Conservation (phyloP, 257 asterid genomes). For the Nicotiana obtusifolia region DNA sequence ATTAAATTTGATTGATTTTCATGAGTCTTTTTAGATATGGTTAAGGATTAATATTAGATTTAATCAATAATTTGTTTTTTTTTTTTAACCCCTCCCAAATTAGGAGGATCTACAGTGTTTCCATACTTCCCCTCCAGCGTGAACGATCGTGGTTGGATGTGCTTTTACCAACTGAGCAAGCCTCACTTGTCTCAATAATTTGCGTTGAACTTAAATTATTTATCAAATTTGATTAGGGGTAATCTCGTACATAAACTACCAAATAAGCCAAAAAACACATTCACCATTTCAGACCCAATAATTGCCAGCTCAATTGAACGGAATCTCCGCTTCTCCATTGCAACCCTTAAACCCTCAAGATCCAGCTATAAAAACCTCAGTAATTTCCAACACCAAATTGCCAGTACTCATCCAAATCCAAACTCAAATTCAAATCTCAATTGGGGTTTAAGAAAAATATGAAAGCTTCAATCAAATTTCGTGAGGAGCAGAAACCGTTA, state of each 20-base stretch:
- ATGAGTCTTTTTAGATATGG: too few relatives aligned
- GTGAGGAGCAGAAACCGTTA: conserved; percentile 81
- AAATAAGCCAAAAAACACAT: not conserved
- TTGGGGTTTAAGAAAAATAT: conserved; percentile 19
- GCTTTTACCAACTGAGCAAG: too few relatives aligned
- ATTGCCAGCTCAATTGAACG: conserved; percentile 5
- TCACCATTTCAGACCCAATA: not conserved
- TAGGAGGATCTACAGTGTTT: too few relatives aligned
- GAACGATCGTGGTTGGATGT: too few relatives aligned
- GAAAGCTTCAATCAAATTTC: conserved; percentile 95
- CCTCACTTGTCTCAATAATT: too few relatives aligned
- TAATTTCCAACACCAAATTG: not conserved
- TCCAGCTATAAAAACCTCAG: not conserved
- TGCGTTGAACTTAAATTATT: not conserved
- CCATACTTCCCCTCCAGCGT: too few relatives aligned
- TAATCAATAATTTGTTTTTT: not conserved
- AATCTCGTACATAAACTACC: not conserved
- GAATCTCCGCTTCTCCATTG: not conserved
- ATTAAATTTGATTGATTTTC: too few relatives aligned
- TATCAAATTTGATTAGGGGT: not conserved
- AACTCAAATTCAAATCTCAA: not conserved
- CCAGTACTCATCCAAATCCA: not conserved
- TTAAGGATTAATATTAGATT: not conserved
- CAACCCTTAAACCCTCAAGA: not conserved
- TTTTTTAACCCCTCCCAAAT: too few relatives aligned